These are phyloP conservation scores for Penicillium sp. DNA, from an alignment of 2,329 filamentous ascomycete species.

Conservation along the genomic window DNA sequence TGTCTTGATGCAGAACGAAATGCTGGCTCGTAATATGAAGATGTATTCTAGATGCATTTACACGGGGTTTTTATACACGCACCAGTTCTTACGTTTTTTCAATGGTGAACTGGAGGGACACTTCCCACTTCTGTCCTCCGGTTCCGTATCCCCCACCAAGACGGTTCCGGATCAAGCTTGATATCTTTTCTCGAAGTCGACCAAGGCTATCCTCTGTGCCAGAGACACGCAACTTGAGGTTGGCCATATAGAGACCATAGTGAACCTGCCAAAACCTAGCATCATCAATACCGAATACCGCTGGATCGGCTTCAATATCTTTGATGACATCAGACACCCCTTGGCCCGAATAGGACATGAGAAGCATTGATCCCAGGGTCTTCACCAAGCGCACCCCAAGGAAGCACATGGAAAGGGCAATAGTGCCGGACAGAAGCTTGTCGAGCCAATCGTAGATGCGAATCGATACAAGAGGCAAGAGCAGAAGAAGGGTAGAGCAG, in stretches of 20 bases:
- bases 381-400: slow-evolving; percentile 80
- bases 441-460: slow-evolving; percentile 83
- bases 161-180: slow-evolving; percentile 76
- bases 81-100: slow-evolving; percentile 36
- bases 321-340: slow-evolving; percentile 72
- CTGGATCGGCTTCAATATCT: slow-evolving; percentile 78
- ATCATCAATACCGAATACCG: slow-evolving; percentile 76
- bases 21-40: slow-evolving; percentile 10
- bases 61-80: not conserved
- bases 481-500: slow-evolving; percentile 74
- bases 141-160: slow-evolving; percentile 84
- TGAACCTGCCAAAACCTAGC: slow-evolving; percentile 98
- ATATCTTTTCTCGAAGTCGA: slow-evolving; percentile 72
- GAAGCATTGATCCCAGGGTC: slow-evolving; percentile 85
- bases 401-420: slow-evolving; percentile 83
- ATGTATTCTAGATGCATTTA: slow-evolving; percentile 1
- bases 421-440: slow-evolving; percentile 72
- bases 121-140: slow-evolving; percentile 83
- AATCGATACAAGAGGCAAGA: slow-evolving; percentile 78
- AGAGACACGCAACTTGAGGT: slow-evolving; percentile 73
- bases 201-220: slow-evolving; percentile 70
- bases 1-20: not conserved
- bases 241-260: slow-evolving; percentile 94
- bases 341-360: slow-evolving; percentile 76
- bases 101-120: slow-evolving; percentile 74